Conservation (phyloP, 371 early-diverging fungal genomes). For the Mucor piriformis region DNA sequence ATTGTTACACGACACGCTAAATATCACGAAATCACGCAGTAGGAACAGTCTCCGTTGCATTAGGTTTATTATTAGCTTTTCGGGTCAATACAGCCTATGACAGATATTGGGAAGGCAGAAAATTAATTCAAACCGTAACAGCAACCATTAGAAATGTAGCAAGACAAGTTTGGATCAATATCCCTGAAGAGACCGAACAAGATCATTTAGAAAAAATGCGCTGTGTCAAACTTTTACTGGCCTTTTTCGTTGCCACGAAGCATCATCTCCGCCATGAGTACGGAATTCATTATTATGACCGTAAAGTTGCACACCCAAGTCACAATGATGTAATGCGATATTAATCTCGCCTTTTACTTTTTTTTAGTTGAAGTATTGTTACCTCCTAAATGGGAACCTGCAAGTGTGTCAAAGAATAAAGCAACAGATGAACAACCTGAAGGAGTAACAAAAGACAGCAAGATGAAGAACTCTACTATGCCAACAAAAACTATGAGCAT, state of each 20-base stretch:
- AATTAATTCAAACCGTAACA: slow-evolving; percentile 63
- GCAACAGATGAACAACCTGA: background rate
- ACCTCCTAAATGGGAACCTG: slow-evolving; percentile 42
- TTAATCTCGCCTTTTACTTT: background rate
- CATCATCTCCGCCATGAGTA: slow-evolving; percentile 75
- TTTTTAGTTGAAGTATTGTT: slow-evolving; percentile 45
- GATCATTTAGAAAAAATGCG: slow-evolving; percentile 69
- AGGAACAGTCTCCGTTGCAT: slow-evolving; percentile 52
- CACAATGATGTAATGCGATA: slow-evolving; percentile 5
- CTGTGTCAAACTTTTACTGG: slow-evolving; percentile 73
- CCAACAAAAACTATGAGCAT: background rate
- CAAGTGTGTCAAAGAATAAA: slow-evolving; percentile 14
- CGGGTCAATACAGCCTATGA: slow-evolving; percentile 83
- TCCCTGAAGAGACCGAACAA: slow-evolving; percentile 44
- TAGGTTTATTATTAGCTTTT: slow-evolving; percentile 77
- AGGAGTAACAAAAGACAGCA: background rate
- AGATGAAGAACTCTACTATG: background rate
- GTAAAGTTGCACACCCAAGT: slow-evolving; percentile 17
- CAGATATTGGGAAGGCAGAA: slow-evolving; percentile 76
- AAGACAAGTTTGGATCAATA: slow-evolving; percentile 68
- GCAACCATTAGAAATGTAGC: slow-evolving; percentile 64
- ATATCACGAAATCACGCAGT: background rate
- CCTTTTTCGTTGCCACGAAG: slow-evolving; percentile 70
- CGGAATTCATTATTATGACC: slow-evolving; percentile 57
- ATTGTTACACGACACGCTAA: background rate